A percentile compares a stretch with the other conserved stretches of the same genome.
phyloP scores from a whole-genome alignment of 805 yeast genomes.

The Saccharomycopsis oosterbeekiorum region DNA sequence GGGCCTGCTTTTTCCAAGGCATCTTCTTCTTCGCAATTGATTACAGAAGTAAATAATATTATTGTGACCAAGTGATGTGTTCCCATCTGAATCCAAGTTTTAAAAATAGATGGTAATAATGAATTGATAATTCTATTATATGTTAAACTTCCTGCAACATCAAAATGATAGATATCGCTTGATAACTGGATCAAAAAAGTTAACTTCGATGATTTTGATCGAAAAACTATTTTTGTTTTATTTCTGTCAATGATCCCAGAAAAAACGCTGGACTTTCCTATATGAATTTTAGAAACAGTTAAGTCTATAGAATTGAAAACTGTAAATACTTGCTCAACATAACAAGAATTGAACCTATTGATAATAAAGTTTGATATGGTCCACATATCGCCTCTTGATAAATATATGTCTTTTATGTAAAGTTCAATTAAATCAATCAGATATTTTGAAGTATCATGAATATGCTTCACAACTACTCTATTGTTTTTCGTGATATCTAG shows the following conservation, averaged over 20 bases:
- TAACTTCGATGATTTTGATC: conserved; percentile 85
- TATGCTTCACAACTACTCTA: conserved; percentile 47
- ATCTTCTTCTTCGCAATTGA: conserved; percentile 30
- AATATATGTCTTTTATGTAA: conserved; percentile 65
- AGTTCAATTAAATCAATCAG: conserved; percentile 79
- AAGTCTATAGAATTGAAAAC: conserved; percentile 58
- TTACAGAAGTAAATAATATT: conserved; percentile 72
- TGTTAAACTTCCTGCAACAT: conserved; percentile 90
- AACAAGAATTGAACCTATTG: conserved; percentile 43
- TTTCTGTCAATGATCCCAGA: conserved; percentile 65
- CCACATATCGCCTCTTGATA: conserved; percentile 95
- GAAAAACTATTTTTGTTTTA: conserved; percentile 68
- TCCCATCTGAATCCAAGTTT: conserved; percentile 75
- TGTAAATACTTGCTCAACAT: conserved; percentile 30
- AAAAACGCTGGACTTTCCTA: conserved; percentile 56
- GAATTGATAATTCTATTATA: conserved; percentile 88
- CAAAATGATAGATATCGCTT: conserved; percentile 96
- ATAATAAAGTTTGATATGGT: conserved; percentile 61
- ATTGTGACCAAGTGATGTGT: conserved; percentile 89
- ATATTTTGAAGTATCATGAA: conserved; percentile 28
- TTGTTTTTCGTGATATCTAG: conserved; percentile 62
- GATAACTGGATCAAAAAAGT: conserved; percentile 82
- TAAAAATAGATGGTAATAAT: conserved; percentile 82
- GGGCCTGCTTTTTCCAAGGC: conserved; percentile 12
- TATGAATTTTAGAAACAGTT: conserved; percentile 48